Base-by-base conservation (phyloP, 495 filamentous ascomycete species). In the Neurospora africana region DNA sequence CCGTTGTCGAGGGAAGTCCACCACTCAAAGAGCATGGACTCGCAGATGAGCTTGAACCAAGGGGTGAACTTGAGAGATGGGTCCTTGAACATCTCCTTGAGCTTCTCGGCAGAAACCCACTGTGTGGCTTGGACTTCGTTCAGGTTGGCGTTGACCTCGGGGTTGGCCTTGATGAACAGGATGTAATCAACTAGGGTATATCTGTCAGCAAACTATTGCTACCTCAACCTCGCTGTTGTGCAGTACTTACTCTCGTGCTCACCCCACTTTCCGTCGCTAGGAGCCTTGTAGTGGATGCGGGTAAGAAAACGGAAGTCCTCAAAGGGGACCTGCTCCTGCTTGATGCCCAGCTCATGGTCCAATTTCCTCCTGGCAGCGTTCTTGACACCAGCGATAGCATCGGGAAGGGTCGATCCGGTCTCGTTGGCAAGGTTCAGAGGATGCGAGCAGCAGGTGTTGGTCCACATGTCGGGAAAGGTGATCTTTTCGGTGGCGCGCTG, bases 391-490 rank as follows among this genome's bases (percentile, higher is more conserved):
- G 87, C 81, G 27, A 97, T 86, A 0, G 94, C 91, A 72, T 91
- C 90, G 30, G 89, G 89, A 27, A 99, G 86, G 78, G 92, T 91
- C 15, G 90, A 87, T 70, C 95, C 95, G 3, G 93, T 97, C 87
- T 99, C 95, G 27, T 89, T 91, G 23, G 95, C 91, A 71, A 98
- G 91, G 37, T 93, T 93, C 70, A 99, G 85, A 10, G 95, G 95
- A 82, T 99, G 95, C 38, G 95, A 99, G 85, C 95, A 99, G 87
- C 95, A 99, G 44, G 95, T 99, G 83, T 99, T 99, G 72, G 95
- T 99, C 95, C 95, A 99, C 93, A 97, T 94, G 79, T 94, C 92
- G 39, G 95, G 95, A 84, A 99, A 99, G 19, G 95, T 99, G 81
- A 99, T 99, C 86, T 99, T 99, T 84, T 98, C 94, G 61, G 91